Conservation (phyloP, 176 grass and related monocot species). For the Oryza meridionalis region DNA sequence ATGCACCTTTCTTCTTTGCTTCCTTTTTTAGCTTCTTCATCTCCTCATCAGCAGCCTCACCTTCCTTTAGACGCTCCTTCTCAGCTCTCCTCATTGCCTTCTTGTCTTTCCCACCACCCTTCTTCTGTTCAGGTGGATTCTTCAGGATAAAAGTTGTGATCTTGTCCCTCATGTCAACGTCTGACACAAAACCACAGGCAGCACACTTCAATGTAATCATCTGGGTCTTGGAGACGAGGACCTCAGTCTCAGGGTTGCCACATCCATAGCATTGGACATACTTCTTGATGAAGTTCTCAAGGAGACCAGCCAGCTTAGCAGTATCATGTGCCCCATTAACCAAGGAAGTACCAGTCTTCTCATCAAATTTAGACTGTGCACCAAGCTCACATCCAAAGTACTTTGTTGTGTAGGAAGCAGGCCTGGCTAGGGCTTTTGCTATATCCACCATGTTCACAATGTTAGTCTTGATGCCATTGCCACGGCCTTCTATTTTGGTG, state of each 20-base stretch:
- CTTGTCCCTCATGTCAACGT: slow-evolving; percentile 93
- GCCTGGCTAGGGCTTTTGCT: slow-evolving; percentile 74
- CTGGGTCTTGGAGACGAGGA: slow-evolving; percentile 74
- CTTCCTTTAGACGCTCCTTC: slow-evolving; percentile 86
- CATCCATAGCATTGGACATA: slow-evolving; percentile 90
- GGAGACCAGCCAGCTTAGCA: slow-evolving; percentile 76
- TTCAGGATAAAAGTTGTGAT: slow-evolving; percentile 81
- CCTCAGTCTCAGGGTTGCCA: slow-evolving; percentile 88
- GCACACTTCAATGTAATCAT: slow-evolving; percentile 83
- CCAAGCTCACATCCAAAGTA: slow-evolving; percentile 86
- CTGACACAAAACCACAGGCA: slow-evolving; percentile 83
- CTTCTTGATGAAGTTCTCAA: slow-evolving; percentile 93
- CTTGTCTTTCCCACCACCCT: slow-evolving; percentile 75
- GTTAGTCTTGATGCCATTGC: slow-evolving; percentile 86
- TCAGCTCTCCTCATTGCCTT: slow-evolving; percentile 89
- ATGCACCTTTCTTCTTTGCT: slow-evolving; percentile 60
- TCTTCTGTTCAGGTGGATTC: slow-evolving; percentile 85
- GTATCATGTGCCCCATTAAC: slow-evolving; percentile 95
- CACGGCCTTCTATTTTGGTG: slow-evolving; percentile 83
- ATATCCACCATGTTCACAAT: slow-evolving; percentile 90
- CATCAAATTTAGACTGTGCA: slow-evolving; percentile 84
- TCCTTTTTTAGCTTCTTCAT: slow-evolving; percentile 82
- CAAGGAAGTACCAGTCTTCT: slow-evolving; percentile 62
- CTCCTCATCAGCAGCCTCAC: slow-evolving; percentile 90
- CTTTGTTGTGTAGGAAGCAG: slow-evolving; percentile 82